These are phyloP conservation scores for Thermomyces lanuginosus DNA, from an alignment of 2,329 filamentous ascomycete species.

Conservation along the genomic window DNA sequence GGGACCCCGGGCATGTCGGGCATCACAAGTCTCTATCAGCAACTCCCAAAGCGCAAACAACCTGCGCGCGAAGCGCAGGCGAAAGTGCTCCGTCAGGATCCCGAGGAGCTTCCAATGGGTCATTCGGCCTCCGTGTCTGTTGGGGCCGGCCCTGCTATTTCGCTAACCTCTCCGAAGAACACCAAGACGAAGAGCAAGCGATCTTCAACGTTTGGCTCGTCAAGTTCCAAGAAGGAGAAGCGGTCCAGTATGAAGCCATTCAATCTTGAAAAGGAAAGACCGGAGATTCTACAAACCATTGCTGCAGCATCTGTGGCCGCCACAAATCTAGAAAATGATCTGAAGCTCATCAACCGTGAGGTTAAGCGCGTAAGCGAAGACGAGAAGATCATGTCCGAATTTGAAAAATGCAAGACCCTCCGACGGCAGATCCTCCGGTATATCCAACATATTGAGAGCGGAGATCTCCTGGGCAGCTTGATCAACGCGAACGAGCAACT, in stretches of 20 bases:
- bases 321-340: slow-evolving; percentile 74
- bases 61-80: slow-evolving; percentile 61
- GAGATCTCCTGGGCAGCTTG: slow-evolving; percentile 80
- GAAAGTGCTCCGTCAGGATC: slow-evolving; percentile 68
- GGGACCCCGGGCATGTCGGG: slow-evolving; percentile 62
- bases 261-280: slow-evolving; percentile 74
- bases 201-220: slow-evolving; percentile 19
- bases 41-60: slow-evolving; percentile 51
- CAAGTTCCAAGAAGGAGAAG: slow-evolving; percentile 36
- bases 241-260: slow-evolving; percentile 44
- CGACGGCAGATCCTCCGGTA: slow-evolving; percentile 75
- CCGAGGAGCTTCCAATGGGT: slow-evolving; percentile 25
- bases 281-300: slow-evolving; percentile 71
- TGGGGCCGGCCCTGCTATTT: slow-evolving; percentile 22
- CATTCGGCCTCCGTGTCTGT: slow-evolving; percentile 24
- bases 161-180: slow-evolving; percentile 17
- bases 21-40: slow-evolving; percentile 62
- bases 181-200: slow-evolving; percentile 17
- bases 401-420: slow-evolving; percentile 74
- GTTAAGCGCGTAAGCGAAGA: slow-evolving; percentile 78
- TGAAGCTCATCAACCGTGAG: slow-evolving; percentile 85
- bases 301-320: slow-evolving; percentile 77
- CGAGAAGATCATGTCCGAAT: slow-evolving; percentile 52
- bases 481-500: slow-evolving; percentile 92
- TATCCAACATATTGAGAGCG: slow-evolving; percentile 78